Percentiles rank a stretch among this genome's conserved stretches.
Conservation (phyloP, 768 basidiomycete species). For the Suillus ampliporus region DNA sequence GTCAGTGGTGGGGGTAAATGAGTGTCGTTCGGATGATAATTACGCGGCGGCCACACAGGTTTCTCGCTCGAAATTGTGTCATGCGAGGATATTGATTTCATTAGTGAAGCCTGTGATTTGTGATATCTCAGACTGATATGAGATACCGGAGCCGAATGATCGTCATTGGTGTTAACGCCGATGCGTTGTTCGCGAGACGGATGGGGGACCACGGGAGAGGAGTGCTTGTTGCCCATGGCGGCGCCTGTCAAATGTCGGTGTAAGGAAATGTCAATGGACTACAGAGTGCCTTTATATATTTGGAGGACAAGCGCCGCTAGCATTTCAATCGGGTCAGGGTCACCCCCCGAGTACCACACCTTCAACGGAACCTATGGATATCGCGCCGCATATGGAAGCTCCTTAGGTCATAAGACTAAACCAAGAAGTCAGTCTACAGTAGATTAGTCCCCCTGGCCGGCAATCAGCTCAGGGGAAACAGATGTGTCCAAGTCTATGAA, state of each 20-base stretch:
- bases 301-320: not conserved
- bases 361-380: not conserved
- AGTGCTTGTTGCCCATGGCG: conserved; percentile 39
- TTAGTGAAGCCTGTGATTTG: conserved; percentile 40
- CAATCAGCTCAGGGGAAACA: not conserved
- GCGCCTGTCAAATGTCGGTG: not conserved
- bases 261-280: not conserved
- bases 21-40: conserved; percentile 9
- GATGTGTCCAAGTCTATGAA: not conserved
- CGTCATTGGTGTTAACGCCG: conserved; percentile 11
- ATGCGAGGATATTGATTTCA: conserved; percentile 44
- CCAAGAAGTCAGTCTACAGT: not conserved
- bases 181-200: conserved; percentile 15
- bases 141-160: conserved; percentile 28
- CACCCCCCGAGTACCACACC: not conserved
- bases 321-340: conserved; percentile 3
- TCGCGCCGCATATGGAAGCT: not conserved
- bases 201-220: conserved; percentile 32
- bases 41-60: conserved; percentile 10
- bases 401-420: not conserved
- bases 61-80: conserved; percentile 46
- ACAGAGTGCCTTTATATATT: conserved; percentile 4
- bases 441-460: not conserved
- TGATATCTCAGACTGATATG: conserved; percentile 47
- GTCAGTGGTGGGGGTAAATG: conserved; percentile 18